These are phyloP conservation scores for Rhodotorula graminis DNA, from an alignment of 768 basidiomycete genomes.

Conservation along the genomic window DNA sequence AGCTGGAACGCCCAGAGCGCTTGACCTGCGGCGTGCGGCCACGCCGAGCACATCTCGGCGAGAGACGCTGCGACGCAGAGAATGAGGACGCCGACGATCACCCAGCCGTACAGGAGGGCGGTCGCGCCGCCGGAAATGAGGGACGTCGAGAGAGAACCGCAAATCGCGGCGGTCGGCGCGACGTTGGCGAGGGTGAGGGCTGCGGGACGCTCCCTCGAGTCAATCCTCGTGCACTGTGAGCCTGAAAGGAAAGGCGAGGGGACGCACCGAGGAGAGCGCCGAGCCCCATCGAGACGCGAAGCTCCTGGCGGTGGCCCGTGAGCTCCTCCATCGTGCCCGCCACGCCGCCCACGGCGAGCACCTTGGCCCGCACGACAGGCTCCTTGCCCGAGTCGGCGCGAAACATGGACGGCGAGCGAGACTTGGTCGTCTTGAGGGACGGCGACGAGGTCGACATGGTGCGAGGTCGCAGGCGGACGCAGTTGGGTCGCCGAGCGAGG, in stretches of 20 bases:
- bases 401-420: not conserved
- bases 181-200: not conserved
- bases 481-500: no score
- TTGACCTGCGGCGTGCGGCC: constrained; percentile 28
- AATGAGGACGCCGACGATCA: constrained; percentile 4
- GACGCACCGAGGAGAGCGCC: not conserved
- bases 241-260: no score
- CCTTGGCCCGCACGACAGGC: not conserved
- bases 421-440: no score
- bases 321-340: constrained; percentile 16
- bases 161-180: constrained; percentile 17
- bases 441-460: no score
- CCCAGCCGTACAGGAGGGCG: constrained; percentile 24
- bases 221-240: no score
- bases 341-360: constrained; percentile 7
- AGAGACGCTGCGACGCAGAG: constrained; percentile 5
- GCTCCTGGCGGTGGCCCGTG: constrained; percentile 16
- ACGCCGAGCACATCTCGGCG: constrained; percentile 28
- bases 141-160: constrained; percentile 6
- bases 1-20: constrained; percentile 23
- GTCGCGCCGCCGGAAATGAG: constrained; percentile 13
- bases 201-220: no score
- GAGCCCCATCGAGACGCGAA: constrained; percentile 23
- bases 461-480: no score
- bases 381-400: not conserved